Conservation (phyloP, 2,329 filamentous ascomycete species). For the Phialocephala subalpina region DNA sequence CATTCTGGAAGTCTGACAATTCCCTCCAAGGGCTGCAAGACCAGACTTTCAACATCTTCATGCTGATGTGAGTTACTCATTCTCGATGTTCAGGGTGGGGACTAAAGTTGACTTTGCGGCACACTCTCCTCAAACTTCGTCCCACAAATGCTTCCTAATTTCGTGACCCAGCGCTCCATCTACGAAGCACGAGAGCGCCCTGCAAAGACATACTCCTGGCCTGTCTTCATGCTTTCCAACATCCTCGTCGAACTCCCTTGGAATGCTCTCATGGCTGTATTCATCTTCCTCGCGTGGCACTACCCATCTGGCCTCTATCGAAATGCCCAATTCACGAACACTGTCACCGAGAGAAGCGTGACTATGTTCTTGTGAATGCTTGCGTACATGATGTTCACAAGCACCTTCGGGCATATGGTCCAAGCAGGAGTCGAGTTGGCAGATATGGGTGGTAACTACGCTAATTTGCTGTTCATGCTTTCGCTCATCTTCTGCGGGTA, state of each 20-base stretch:
- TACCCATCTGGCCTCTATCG: conserved; percentile 81
- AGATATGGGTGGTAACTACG: conserved; percentile 80
- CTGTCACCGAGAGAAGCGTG: conserved; percentile 72
- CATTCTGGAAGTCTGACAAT: conserved; percentile 69
- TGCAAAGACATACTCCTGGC: conserved; percentile 83
- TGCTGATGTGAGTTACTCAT: conserved; percentile 59
- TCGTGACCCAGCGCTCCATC: conserved; percentile 57
- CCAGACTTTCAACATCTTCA: conserved; percentile 77
- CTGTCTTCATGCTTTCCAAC: conserved; percentile 71
- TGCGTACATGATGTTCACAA: conserved; percentile 80
- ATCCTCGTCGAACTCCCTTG: conserved; percentile 87
- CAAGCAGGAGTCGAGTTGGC: conserved; percentile 81
- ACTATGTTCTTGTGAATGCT: conserved; percentile 82
- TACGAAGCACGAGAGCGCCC: conserved; percentile 77
- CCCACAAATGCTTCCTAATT: conserved; percentile 79
- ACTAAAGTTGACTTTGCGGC: background rate
- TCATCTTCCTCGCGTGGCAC: conserved; percentile 85
- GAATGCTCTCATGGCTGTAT: conserved; percentile 74
- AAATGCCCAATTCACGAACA: conserved; percentile 69
- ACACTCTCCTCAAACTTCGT: conserved; percentile 78
- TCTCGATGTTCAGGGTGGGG: background rate
- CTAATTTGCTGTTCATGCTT: conserved; percentile 77
- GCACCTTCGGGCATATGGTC: conserved; percentile 82
- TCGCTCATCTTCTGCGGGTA: conserved; percentile 72
- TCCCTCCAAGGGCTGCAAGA: conserved; percentile 71